A percentile compares a stretch with the other conserved stretches of the same genome.
Evolutionary conservation across 177 flowering plant genomes (phyloP).

Genomic region (Telopea speciosissima): DNA sequence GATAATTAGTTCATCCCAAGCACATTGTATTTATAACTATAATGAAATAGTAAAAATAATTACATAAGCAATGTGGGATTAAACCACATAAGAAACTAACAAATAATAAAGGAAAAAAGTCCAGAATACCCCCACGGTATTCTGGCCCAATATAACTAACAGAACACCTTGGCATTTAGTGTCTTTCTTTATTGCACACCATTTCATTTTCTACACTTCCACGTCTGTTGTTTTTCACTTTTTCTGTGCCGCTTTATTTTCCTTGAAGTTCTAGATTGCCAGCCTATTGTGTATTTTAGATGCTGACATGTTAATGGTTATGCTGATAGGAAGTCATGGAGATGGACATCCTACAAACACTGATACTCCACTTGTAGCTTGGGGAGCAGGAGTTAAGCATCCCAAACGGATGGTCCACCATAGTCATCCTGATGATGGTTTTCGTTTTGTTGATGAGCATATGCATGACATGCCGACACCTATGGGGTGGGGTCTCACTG

Average conservation of each 20-base stretch:
- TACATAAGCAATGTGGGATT: no score
- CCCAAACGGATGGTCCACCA: constrained; percentile 39
- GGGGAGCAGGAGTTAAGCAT: constrained; percentile 86
- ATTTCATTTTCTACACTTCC: not conserved
- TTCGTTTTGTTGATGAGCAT: constrained; percentile 85
- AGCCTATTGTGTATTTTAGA: constrained; percentile 6
- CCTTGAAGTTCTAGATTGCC: constrained; percentile 3
- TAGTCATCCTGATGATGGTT: constrained; percentile 37
- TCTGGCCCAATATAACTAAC: no score
- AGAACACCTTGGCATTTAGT: not conserved
- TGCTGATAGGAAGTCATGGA: constrained; percentile 84
- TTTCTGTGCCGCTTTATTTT: not conserved
- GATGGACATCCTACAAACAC: constrained; percentile 96
- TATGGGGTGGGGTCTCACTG: constrained; percentile 70
- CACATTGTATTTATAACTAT: no score
- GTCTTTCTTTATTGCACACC: not conserved
- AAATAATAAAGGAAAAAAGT: no score
- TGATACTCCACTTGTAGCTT: constrained; percentile 93
- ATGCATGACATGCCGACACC: constrained; percentile 85
- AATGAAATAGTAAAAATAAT: no score
- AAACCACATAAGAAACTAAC: no score
- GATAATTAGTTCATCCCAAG: no score
- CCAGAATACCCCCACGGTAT: no score
- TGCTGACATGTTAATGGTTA: constrained; percentile 23
- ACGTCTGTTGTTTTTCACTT: not conserved